Conservation (phyloP, 768 basidiomycete species). For the Agrocybe pediades region DNA sequence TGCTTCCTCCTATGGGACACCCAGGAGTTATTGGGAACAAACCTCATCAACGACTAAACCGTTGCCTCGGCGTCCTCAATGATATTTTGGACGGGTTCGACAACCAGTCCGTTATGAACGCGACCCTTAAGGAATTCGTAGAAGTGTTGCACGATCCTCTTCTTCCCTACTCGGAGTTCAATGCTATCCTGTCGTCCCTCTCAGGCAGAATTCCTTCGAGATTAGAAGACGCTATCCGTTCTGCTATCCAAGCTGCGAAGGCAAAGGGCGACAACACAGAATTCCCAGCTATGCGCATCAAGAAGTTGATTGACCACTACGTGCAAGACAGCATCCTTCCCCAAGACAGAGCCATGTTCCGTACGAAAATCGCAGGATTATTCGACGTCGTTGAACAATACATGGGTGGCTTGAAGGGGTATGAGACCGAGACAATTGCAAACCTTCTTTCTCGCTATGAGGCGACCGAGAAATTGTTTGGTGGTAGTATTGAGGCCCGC, state of each 20-base stretch:
- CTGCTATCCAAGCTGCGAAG: constrained; percentile 75
- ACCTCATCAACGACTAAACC: constrained; percentile 81
- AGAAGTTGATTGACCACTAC: constrained; percentile 85
- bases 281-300: constrained; percentile 87
- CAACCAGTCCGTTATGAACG: constrained; percentile 88
- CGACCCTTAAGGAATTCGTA: constrained; percentile 86
- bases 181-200: constrained; percentile 81
- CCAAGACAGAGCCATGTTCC: constrained; percentile 81
- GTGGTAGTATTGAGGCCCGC: constrained; percentile 91
- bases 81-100: constrained; percentile 97
- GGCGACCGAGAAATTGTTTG: constrained; percentile 89
- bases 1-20: constrained; percentile 84
- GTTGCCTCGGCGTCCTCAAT: constrained; percentile 73
- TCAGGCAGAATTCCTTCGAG: constrained; percentile 93
- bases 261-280: constrained; percentile 74
- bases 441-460: constrained; percentile 77
- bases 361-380: constrained; percentile 67
- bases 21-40: constrained; percentile 88
- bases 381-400: constrained; percentile 81
- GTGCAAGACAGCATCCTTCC: constrained; percentile 78
- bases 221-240: constrained; percentile 84
- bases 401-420: constrained; percentile 78
- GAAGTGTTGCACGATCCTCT: constrained; percentile 80
- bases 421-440: constrained; percentile 82
- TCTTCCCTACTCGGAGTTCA: constrained; percentile 86